These are phyloP conservation scores for Cladosporium cucumerinum DNA, from an alignment of 2,329 filamentous ascomycete genomes.

Conservation along the genomic window DNA sequence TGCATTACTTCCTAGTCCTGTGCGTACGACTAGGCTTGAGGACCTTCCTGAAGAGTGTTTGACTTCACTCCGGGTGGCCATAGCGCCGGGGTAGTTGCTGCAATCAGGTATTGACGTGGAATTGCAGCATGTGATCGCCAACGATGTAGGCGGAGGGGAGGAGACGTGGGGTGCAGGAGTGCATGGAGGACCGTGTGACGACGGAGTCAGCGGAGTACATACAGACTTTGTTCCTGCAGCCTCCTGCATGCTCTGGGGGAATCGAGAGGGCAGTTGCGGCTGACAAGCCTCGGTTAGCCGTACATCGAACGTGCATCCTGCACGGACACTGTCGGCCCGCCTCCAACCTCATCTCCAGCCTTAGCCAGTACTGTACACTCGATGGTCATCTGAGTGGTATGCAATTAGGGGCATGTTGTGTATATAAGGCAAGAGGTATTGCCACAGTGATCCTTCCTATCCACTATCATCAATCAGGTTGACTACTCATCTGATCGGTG, in stretches of 20 bases:
- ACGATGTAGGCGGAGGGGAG: neutral
- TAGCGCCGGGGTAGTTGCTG: constrained; percentile 4
- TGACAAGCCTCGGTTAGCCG: neutral
- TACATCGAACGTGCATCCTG: neutral
- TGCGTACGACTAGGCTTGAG: constrained; percentile 1
- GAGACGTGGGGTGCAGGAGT: neutral
- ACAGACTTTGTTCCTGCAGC: neutral
- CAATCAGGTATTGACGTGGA: neutral
- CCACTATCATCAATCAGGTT: neutral
- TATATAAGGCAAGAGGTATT: neutral
- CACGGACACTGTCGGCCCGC: neutral
- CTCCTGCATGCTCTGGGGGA: neutral
- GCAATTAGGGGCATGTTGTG: neutral
- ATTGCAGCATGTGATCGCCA: constrained; percentile 1
- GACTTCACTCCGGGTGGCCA: neutral
- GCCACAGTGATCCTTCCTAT: neutral
- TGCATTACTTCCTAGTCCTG: neutral
- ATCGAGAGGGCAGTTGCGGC: neutral
- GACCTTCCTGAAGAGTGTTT: constrained; percentile 9
- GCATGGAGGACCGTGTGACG: neutral
- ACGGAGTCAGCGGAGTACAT: neutral
- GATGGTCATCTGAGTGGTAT: neutral
- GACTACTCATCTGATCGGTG: neutral
- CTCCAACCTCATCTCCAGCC: neutral
- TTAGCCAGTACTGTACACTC: neutral